Base-by-base conservation (phyloP, 106 monocot genomes). In the Acanthochlamys bracteata region DNA sequence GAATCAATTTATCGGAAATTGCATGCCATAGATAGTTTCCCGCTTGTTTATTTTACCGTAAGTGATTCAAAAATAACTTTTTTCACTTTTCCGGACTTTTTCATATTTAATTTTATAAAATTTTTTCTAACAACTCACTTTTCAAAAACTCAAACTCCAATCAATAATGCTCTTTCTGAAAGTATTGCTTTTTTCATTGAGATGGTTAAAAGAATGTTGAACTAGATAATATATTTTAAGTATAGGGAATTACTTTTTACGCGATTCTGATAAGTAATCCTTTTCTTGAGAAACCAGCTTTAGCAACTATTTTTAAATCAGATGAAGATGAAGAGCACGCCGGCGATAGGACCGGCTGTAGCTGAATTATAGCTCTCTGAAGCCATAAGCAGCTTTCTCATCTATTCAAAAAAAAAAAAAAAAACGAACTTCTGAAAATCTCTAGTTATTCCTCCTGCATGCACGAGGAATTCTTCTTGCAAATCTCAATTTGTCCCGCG, bases 301-400 rank as follows among this genome's bases (percentile, higher is more conserved):
- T 1, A 79, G 79, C 74, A 20, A 79, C n/a, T n/a, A n/a, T 71
- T 61, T 79, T 79, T 61, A n/a, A n/a, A n/a, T 74, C 59, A 46
- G 65, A 74, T 42, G 79, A 79, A 40, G n/a, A 79, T 57, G 61
- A 74, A 79, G 45, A 79, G 74, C 20, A 79, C 42, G 0, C 79
- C 79, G 12, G 74, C 60, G 16, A 79, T 79, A 25, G 79, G 79
- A 51, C 79, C 79, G 0, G 70, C 74, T 0, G 79, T 79, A 7
- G 79, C 74, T 23, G 74, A 79, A 13, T 74, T 41, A 66, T 74
- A 74, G 21, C 79, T 74, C 53, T 70, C 69, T 16, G 20, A 73
- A 11, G 73, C 78, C 58, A 73, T 79, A 23, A 60, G 42, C 53
- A 79, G 58, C 52, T 51, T n/a, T 79, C 67, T 79, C 78, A 27